phyloP scores from a whole-genome alignment of 2,329 filamentous ascomycete species.

The Dothiorella sarmentorum region DNA sequence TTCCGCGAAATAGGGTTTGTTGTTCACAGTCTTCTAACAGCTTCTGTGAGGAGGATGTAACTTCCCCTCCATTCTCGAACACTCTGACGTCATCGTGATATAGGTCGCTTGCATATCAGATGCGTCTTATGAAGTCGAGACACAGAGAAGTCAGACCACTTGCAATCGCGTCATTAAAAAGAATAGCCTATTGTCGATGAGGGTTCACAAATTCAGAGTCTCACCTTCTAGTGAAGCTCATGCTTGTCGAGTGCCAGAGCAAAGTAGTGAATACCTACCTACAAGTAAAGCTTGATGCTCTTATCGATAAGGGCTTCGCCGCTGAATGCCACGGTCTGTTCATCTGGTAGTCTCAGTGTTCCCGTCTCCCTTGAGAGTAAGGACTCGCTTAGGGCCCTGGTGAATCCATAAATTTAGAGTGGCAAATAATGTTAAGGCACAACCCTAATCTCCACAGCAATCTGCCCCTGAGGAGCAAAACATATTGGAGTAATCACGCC shows the following conservation, averaged over 20 bases:
- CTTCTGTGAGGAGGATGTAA: not conserved
- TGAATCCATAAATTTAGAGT: not conserved
- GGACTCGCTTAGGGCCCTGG: slow-evolving; percentile 1
- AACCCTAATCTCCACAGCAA: not conserved
- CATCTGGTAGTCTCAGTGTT: not conserved
- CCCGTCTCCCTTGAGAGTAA: not conserved
- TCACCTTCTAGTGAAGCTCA: not conserved
- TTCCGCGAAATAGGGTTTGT: too few relatives aligned
- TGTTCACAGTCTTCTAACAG: not conserved
- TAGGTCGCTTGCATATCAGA: too few relatives aligned
- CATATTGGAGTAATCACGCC: not conserved
- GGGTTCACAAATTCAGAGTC: too few relatives aligned
- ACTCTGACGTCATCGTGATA: slow-evolving; percentile 6
- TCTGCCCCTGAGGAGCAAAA: not conserved
- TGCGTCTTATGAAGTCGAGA: not conserved
- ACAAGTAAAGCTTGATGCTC: not conserved
- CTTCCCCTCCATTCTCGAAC: too few relatives aligned
- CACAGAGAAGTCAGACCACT: not conserved
- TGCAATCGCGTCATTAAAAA: too few relatives aligned
- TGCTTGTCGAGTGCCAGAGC: not conserved
- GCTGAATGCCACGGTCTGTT: not conserved
- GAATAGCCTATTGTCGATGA: too few relatives aligned
- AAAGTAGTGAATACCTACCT: too few relatives aligned
- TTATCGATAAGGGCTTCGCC: not conserved
- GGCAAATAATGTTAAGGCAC: not conserved